A percentile compares a stretch with the other conserved stretches of the same genome.
These are phyloP conservation scores for Colletotrichum incanum DNA, from an alignment of 2,329 filamentous ascomycete genomes.

Conservation along the genomic window DNA sequence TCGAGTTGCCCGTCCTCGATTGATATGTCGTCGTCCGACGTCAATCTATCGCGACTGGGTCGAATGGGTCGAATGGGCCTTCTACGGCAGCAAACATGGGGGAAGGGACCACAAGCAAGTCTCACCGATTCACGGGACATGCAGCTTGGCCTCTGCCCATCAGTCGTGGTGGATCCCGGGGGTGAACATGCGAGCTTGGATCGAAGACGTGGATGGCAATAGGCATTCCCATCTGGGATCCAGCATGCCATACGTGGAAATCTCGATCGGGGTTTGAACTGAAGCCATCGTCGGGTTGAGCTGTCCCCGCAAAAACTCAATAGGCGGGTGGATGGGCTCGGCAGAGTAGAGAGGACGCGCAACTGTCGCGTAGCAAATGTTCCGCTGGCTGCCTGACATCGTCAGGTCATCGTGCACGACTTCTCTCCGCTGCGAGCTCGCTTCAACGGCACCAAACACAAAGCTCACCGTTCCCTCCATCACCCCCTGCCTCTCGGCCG, in stretches of 20 bases:
- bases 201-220: conserved; percentile 7
- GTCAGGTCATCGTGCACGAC: background rate
- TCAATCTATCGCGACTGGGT: conserved; percentile 23
- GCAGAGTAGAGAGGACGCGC: background rate
- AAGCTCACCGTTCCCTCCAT: background rate
- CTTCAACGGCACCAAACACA: background rate
- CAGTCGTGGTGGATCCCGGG: background rate
- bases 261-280: conserved; percentile 15
- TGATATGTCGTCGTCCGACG: conserved; percentile 12
- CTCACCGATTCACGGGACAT: conserved; percentile 20
- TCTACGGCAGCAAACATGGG: background rate
- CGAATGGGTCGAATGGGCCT: background rate
- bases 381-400: background rate
- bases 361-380: conserved; percentile 5
- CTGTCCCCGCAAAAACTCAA: background rate
- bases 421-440: background rate
- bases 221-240: conserved; percentile 8
- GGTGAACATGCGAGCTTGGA: background rate
- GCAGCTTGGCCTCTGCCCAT: background rate
- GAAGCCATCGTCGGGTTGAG: conserved; percentile 31
- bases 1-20: conserved; percentile 13
- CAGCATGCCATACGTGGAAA: background rate
- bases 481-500: conserved; percentile 10
- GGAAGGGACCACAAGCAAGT: background rate
- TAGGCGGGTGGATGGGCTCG: background rate